A percentile compares a stretch with the other conserved stretches of the same genome.
These are phyloP conservation scores for Hericium coralloides DNA, from an alignment of 768 basidiomycete species.

Conservation along the genomic window DNA sequence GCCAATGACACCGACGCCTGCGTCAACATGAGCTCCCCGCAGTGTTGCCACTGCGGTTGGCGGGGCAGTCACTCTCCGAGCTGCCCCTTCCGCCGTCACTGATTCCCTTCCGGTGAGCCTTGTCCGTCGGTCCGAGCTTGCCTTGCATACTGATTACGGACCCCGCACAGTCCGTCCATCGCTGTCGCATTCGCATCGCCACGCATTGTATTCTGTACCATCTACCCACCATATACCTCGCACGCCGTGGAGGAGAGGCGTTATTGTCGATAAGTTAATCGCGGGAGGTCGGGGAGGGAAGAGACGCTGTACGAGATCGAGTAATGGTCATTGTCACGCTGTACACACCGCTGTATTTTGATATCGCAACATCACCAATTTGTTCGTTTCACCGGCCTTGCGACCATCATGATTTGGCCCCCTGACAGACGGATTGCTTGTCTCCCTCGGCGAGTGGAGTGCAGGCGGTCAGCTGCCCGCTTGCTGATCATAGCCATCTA, in stretches of 20 bases:
- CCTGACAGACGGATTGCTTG: neutral
- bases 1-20: slow-evolving; percentile 20
- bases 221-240: neutral
- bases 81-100: slow-evolving; percentile 48
- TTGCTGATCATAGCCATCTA: neutral
- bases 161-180: too few species aligned
- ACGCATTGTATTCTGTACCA: slow-evolving; percentile 10
- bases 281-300: neutral
- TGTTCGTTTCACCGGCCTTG: neutral
- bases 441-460: neutral
- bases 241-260: slow-evolving; percentile 3
- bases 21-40: slow-evolving; percentile 45
- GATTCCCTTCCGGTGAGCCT: slow-evolving; percentile 11
- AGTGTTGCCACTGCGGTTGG: slow-evolving; percentile 66
- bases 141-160: neutral
- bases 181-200: neutral
- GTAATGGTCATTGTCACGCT: neutral
- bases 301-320: neutral
- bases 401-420: neutral
- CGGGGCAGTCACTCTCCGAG: slow-evolving; percentile 43
- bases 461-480: neutral
- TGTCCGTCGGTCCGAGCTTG: neutral
- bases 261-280: neutral
- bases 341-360: neutral
- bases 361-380: neutral